Conservation (phyloP, 2,329 filamentous ascomycete species). For the Talaromyces albobiverticillius region DNA sequence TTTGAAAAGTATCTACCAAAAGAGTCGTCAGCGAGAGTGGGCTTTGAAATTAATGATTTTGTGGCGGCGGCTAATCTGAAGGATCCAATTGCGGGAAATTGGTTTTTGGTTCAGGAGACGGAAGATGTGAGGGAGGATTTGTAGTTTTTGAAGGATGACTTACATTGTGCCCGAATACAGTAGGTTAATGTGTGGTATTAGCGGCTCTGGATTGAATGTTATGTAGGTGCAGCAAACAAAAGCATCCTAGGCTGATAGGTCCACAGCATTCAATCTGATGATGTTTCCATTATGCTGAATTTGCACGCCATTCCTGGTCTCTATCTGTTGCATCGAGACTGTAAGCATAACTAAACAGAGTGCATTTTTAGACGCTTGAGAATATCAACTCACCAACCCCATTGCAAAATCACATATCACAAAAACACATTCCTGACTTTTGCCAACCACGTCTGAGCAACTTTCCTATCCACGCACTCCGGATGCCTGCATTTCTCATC, state of each 20-base stretch:
- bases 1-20: conserved; percentile 9
- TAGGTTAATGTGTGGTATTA: not conserved
- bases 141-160: not conserved
- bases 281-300: no score
- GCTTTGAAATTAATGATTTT: conserved; percentile 10
- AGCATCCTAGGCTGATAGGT: no score
- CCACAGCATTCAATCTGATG: no score
- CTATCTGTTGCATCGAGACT: no score
- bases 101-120: conserved; percentile 8
- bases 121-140: not conserved
- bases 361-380: no score
- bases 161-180: not conserved
- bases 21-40: conserved; percentile 4
- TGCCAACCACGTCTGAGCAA: conserved; percentile 3
- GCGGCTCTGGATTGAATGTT: not conserved
- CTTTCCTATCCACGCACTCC: not conserved
- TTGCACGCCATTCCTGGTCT: no score
- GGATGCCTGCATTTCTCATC: conserved; percentile 12
- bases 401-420: not conserved
- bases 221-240: no score
- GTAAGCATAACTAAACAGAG: no score
- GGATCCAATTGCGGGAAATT: conserved; percentile 8
- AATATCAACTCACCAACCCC: not conserved
- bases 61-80: conserved; percentile 2
- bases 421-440: not conserved